phyloP scores from a whole-genome alignment of 2,329 filamentous ascomycete species.

The Aureobasidium vineae region DNA sequence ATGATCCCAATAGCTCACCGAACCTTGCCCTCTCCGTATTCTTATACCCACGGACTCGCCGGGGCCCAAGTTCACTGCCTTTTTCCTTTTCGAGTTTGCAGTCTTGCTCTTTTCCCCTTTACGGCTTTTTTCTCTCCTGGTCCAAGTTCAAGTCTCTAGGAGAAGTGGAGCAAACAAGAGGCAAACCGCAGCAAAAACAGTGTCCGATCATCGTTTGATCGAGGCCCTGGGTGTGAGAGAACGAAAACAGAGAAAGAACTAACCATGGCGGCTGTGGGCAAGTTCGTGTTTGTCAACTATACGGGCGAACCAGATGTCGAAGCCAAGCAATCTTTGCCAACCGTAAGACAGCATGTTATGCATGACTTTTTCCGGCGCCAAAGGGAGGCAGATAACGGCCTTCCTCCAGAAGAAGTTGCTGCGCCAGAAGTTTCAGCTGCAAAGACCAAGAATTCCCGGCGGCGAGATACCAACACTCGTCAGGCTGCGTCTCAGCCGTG shows the following conservation, averaged over 20 bases:
- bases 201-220: slow-evolving; percentile 13
- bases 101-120: slow-evolving; percentile 24
- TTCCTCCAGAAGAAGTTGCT: slow-evolving; percentile 8
- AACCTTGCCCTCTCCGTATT: slow-evolving; percentile 1
- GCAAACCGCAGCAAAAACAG: slow-evolving; percentile 21
- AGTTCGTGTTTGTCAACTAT: slow-evolving; percentile 25
- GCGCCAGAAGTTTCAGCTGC: slow-evolving; percentile 21
- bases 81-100: slow-evolving; percentile 25
- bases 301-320: slow-evolving; percentile 23
- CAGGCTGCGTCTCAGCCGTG: slow-evolving; percentile 25
- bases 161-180: slow-evolving; percentile 17
- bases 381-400: slow-evolving; percentile 23
- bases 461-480: slow-evolving; percentile 24
- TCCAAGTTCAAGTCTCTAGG: not conserved
- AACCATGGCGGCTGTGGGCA: slow-evolving; percentile 23
- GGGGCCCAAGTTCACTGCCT: slow-evolving; percentile 18
- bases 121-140: slow-evolving; percentile 5
- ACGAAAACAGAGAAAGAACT: slow-evolving; percentile 17
- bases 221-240: not conserved
- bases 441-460: not conserved
- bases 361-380: slow-evolving; percentile 25
- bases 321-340: slow-evolving; percentile 25
- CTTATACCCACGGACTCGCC: slow-evolving; percentile 25
- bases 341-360: slow-evolving; percentile 26
- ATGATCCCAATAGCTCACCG: slow-evolving; percentile 18